These are phyloP conservation scores for Venturia nashicola DNA, from an alignment of 2,329 filamentous ascomycete species.

Conservation along the genomic window DNA sequence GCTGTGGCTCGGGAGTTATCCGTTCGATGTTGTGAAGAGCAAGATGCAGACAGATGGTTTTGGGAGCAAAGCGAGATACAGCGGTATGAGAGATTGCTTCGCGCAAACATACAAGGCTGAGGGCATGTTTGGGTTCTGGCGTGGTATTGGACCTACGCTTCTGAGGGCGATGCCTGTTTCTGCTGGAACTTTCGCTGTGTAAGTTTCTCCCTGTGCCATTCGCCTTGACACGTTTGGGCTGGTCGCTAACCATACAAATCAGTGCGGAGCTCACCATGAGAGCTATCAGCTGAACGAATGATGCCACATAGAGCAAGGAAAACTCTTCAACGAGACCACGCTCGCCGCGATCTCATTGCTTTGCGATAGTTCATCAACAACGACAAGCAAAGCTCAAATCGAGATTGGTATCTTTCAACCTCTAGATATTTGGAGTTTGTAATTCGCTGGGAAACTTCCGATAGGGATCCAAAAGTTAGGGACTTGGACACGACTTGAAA, in stretches of 20 bases:
- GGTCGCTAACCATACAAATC: conserved; percentile 1
- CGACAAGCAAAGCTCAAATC: background rate
- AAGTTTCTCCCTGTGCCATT: conserved; percentile 14
- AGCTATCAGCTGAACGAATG: conserved; percentile 21
- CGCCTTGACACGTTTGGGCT: too few relatives aligned
- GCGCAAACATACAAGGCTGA: conserved; percentile 66
- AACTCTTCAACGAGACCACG: background rate
- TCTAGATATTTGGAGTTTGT: too few relatives aligned
- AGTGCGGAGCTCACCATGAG: conserved; percentile 26
- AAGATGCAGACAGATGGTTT: conserved; percentile 99
- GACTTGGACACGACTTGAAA: too few relatives aligned
- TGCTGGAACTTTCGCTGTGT: conserved; percentile 90
- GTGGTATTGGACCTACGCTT: conserved; percentile 79
- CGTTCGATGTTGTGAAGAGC: conserved; percentile 95
- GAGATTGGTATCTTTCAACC: background rate
- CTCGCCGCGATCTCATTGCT: too few relatives aligned
- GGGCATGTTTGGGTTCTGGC: conserved; percentile 82
- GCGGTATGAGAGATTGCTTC: conserved; percentile 81
- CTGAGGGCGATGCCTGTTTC: conserved; percentile 94
- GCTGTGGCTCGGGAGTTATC: conserved; percentile 87
- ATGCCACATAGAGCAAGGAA: background rate
- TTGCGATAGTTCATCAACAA: background rate
- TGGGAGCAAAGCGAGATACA: conserved; percentile 57
- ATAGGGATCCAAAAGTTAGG: too few relatives aligned
- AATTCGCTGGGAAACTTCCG: too few relatives aligned